phyloP scores from a whole-genome alignment of 768 basidiomycete genomes.

The Galerina sulciceps region DNA sequence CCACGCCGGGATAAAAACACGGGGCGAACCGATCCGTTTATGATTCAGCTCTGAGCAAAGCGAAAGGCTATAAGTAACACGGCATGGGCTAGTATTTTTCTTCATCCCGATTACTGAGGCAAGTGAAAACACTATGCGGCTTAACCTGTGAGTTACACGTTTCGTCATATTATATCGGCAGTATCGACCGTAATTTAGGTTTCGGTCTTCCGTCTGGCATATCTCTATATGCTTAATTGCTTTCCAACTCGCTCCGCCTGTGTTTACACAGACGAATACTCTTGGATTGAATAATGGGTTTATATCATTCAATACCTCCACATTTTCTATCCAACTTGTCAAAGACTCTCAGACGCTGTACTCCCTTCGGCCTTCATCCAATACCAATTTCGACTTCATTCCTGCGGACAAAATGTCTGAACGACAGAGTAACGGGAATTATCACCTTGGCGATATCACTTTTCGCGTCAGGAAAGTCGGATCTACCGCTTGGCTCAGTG shows the following conservation, averaged over 20 bases:
- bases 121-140: too few species aligned
- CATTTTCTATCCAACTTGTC: constrained; percentile 50
- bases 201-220: background rate
- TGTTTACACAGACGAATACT: constrained; percentile 32
- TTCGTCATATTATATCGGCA: too few species aligned
- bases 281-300: constrained; percentile 54
- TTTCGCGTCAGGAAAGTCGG: constrained; percentile 53
- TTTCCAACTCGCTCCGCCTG: constrained; percentile 1
- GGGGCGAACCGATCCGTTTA: too few species aligned
- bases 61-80: too few species aligned
- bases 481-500: constrained; percentile 47
- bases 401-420: constrained; percentile 53
- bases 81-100: too few species aligned
- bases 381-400: constrained; percentile 50
- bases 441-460: constrained; percentile 61
- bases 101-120: too few species aligned
- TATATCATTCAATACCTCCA: constrained; percentile 46
- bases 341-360: constrained; percentile 62
- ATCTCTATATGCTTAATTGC: background rate
- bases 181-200: background rate
- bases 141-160: too few species aligned
- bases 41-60: too few species aligned
- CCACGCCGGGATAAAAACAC: too few species aligned
- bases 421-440: constrained; percentile 50
- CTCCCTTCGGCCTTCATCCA: constrained; percentile 44